A percentile compares a stretch with the other conserved stretches of the same genome.
Evolutionary conservation across 495 filamentous ascomycete species (phyloP).

Genomic region (Neurospora sp.): DNA sequence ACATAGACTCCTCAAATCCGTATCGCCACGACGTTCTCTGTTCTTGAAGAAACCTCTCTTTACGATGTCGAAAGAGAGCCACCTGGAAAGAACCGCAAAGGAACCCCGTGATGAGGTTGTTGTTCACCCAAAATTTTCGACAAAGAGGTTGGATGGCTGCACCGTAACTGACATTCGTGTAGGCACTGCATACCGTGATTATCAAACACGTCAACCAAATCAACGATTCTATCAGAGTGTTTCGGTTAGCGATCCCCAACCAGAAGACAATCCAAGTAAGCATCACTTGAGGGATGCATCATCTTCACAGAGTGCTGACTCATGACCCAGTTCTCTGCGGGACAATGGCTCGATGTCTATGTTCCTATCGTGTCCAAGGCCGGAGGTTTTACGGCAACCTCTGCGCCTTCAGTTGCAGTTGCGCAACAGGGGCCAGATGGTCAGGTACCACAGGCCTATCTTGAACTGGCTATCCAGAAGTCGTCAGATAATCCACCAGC

Average conservation of each 20-base stretch:
- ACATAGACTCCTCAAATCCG: background rate
- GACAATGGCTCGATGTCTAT: conserved; percentile 87
- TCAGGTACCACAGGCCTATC: conserved; percentile 5
- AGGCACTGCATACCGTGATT: conserved; percentile 31
- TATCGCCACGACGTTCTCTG: background rate
- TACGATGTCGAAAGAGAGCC: conserved; percentile 22
- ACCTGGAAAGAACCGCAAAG: conserved; percentile 57
- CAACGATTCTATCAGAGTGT: conserved; percentile 27
- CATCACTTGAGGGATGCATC: conserved; percentile 3
- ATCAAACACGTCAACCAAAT: conserved; percentile 23
- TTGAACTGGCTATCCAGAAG: conserved; percentile 22
- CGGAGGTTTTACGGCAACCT: conserved; percentile 85
- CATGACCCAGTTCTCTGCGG: conserved; percentile 56
- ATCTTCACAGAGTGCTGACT: background rate
- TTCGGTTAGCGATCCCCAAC: conserved; percentile 25
- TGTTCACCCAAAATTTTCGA: background rate
- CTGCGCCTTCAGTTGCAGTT: conserved; percentile 43
- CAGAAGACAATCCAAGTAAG: conserved; percentile 17
- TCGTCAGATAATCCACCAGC: conserved; percentile 37
- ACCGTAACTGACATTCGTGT: conserved; percentile 12
- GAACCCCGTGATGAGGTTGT: conserved; percentile 53
- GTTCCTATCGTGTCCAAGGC: conserved; percentile 54
- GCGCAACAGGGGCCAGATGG: conserved; percentile 47
- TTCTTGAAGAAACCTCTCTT: background rate
- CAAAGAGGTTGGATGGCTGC: background rate